Evolutionary conservation across 305 asterid genomes (phyloP).

Genomic region (Nicotiana rustica): DNA sequence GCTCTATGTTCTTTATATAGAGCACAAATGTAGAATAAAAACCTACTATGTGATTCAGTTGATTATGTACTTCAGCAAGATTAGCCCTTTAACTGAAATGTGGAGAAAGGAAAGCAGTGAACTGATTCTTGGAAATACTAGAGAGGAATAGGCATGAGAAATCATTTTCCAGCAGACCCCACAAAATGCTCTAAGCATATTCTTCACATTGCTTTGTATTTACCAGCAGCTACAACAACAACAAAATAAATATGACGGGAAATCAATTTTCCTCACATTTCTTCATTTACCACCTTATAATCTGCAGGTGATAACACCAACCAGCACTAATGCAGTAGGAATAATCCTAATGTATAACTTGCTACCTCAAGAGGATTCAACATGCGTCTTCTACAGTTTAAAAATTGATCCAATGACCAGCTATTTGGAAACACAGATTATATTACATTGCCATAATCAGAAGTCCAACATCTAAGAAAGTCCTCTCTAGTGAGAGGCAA

Average conservation of each 20-base stretch:
- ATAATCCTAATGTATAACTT: not conserved
- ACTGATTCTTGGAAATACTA: conserved; percentile 18
- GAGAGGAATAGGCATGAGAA: conserved; percentile 1
- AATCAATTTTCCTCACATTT: not conserved
- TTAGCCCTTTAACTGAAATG: not conserved
- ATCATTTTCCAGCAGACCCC: conserved; percentile 12
- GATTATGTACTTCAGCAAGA: conserved; percentile 2
- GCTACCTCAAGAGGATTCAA: too few relatives aligned
- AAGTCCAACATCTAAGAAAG: too few relatives aligned
- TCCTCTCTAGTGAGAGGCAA: too few relatives aligned
- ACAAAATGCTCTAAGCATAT: conserved; percentile 15
- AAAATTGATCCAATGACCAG: too few relatives aligned
- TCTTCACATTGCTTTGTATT: not conserved
- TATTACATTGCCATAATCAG: too few relatives aligned
- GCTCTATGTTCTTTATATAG: not conserved
- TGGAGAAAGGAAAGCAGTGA: not conserved
- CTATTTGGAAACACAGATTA: too few relatives aligned
- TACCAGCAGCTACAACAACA: not conserved
- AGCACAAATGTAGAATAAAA: not conserved
- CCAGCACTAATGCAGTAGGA: not conserved
- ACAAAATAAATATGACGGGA: not conserved
- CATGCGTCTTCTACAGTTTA: too few relatives aligned
- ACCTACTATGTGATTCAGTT: conserved; percentile 14
- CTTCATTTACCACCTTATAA: not conserved
- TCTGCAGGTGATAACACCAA: not conserved